Evolutionary conservation across 257 asterid genomes (phyloP), one percentile per base, ranked within the genome.

Genomic region (Ballota nigra): DNA sequence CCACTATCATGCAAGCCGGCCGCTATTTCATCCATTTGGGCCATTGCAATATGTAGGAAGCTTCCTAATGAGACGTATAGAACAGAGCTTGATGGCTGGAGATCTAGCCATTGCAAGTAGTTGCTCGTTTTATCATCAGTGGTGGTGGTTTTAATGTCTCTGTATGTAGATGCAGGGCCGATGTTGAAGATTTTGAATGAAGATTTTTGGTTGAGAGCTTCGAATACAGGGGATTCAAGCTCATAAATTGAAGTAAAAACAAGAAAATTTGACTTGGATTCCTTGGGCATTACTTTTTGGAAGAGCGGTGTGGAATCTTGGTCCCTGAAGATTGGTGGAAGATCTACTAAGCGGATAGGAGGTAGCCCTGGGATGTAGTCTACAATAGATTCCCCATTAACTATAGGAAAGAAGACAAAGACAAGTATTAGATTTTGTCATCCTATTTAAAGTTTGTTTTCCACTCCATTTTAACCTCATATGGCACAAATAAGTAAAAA

Each of bases 11-110:
- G 80, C 33, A 88, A 66, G 3, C 94, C 94, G 0, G 72, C 72
- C 0, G 78, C 75, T 6, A 88, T 78, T 41, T 88, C 92, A 18
- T 85, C 88, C 82, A 77, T 53, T 26, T 88, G 92, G 28, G 79
- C 72, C 6, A 26, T 26, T 0, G 96, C 74, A 15, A 73, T 84
- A 0, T 85, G 75, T 0, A 88, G 63, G 61, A 69, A 88, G 45
- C 95, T 91, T 6, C 96, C 95, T 2, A 82, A 77, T 12, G 97
- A 85, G 15, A 88, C 51, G 80, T 85, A 91, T 29, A 88, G 16
- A 2, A 91, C 95, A 0, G 91, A 88, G 36, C 62, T 49, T 2
- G 45, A 75, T 7, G 90, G 89, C 29, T 88, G 96, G 7, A 73
- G 16, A 61, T 91, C 74, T 6, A 88, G 68, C 94, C 96, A 88